Evolutionary conservation across 1,284 basidiomycete genomes (phyloP).

Genomic region (Sanghuangporus sanghuang): DNA sequence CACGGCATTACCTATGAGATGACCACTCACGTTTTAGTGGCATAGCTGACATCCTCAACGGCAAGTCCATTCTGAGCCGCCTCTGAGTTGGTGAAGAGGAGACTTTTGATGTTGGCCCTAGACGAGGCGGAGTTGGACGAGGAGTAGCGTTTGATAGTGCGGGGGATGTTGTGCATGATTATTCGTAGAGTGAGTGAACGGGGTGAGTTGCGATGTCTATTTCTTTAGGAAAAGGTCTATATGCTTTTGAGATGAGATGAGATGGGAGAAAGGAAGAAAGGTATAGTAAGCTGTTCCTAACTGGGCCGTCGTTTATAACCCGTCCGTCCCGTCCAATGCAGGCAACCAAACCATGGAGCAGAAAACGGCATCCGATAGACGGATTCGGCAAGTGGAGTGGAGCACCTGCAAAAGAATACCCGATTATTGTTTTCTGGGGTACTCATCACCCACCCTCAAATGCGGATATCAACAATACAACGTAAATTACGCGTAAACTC

Average conservation of each 20-base stretch:
- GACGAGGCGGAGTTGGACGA: neutral
- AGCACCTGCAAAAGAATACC: neutral
- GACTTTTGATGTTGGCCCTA: neutral
- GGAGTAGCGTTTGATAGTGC: slow-evolving; percentile 10
- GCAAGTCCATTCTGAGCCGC: neutral
- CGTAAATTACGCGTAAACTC: neutral
- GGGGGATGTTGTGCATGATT: slow-evolving; percentile 2
- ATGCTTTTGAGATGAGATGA: neutral
- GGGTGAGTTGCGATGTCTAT: neutral
- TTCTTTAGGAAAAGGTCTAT: neutral
- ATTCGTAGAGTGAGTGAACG: neutral
- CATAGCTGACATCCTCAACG: neutral
- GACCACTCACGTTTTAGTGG: slow-evolving; percentile 5
- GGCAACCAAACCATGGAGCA: neutral
- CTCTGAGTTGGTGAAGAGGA: neutral
- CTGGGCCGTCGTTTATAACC: neutral
- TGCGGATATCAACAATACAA: neutral
- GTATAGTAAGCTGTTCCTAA: neutral
- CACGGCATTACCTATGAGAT: neutral
- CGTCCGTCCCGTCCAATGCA: neutral
- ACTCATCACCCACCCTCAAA: no score
- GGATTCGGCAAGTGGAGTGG: neutral
- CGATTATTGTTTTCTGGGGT: neutral
- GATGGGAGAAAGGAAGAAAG: neutral
- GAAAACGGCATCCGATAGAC: neutral